phyloP scores from a whole-genome alignment of 768 basidiomycete genomes.

The Tulasnella sp. region DNA sequence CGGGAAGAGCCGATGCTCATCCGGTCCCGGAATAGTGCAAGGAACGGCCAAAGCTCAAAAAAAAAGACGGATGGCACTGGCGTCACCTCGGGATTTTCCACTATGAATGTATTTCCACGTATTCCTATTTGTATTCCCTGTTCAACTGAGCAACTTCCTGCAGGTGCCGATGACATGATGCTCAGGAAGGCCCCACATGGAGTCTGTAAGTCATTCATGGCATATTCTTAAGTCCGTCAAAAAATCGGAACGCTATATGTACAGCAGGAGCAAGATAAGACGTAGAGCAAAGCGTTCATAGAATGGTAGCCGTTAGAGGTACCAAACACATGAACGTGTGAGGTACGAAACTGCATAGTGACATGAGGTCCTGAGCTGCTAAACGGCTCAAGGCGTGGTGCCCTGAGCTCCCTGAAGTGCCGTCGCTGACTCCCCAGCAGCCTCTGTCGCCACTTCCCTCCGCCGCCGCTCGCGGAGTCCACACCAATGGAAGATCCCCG shows the following conservation, averaged over 20 bases:
- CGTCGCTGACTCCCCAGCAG: background rate
- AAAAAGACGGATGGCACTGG: background rate
- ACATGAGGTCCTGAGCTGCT: too few relatives aligned
- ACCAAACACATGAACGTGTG: too few relatives aligned
- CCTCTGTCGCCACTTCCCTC: background rate
- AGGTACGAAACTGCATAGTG: too few relatives aligned
- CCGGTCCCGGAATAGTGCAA: slow-evolving; percentile 26
- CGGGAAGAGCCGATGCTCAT: slow-evolving; percentile 18
- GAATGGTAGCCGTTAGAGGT: too few relatives aligned
- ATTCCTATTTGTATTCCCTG: too few relatives aligned
- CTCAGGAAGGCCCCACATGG: too few relatives aligned
- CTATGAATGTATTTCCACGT: background rate
- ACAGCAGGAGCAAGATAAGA: too few relatives aligned
- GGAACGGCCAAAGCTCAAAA: slow-evolving; percentile 26
- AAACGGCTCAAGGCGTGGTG: background rate
- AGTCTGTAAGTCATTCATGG: too few relatives aligned
- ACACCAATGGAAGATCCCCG: background rate
- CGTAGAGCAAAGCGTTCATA: too few relatives aligned
- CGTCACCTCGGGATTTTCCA: background rate
- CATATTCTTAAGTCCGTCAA: too few relatives aligned
- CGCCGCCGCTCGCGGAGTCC: background rate
- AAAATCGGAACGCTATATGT: too few relatives aligned
- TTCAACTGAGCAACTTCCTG: background rate
- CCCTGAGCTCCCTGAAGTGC: background rate
- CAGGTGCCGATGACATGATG: too few relatives aligned